Evolutionary conservation across 805 yeast genomes (phyloP), one percentile per base, ranked within the genome.

Genomic region (Candida taoyuanica): DNA sequence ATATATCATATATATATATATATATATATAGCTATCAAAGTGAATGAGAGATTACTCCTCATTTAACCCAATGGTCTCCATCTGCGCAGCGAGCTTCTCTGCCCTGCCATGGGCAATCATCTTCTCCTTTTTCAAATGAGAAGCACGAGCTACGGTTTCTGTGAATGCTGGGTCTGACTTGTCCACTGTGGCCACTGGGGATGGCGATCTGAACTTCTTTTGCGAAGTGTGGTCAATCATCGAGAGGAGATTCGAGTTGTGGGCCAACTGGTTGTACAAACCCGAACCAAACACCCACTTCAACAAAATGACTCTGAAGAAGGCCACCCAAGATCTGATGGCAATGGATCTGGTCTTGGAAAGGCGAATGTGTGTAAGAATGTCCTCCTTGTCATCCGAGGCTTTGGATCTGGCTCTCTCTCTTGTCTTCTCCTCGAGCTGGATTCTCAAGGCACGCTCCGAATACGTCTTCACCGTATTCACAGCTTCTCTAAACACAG

Each of bases 401-500:
- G 38, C 32, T 15, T 47, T 43, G 2, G 54, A 42, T 12, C 37
- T 37, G 2, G 44, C 23, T 18, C 61, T 16, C 62, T 58, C 43
- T 15, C 34, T 31, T 5, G 27, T 26, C 26, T 36, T 29, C 29
- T 44, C 48, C 9, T 20, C 19, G 24, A 30, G 25, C 20, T 44
- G 46, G 57, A 68, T 17, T 53, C 63, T 58, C 63, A 54, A 33
- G 44, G 60, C 43, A 46, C 63, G 36, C 36, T 58, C 49, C 49
- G 66, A 39, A 46, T 68, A 71, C 14, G 53, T 52, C 35, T 64
- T 65, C 9, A 79, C 60, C 0, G 82, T 76, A 26, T 59, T 59
- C 29, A 70, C 56, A 15, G 78, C 75, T 42, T 80, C 82, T 51
- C 79, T 66, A 56, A 79, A 76, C 1, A 80, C 65, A 1, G 85